phyloP scores from a whole-genome alignment of 2,329 filamentous ascomycete genomes.

The Penicillium nordicum region DNA sequence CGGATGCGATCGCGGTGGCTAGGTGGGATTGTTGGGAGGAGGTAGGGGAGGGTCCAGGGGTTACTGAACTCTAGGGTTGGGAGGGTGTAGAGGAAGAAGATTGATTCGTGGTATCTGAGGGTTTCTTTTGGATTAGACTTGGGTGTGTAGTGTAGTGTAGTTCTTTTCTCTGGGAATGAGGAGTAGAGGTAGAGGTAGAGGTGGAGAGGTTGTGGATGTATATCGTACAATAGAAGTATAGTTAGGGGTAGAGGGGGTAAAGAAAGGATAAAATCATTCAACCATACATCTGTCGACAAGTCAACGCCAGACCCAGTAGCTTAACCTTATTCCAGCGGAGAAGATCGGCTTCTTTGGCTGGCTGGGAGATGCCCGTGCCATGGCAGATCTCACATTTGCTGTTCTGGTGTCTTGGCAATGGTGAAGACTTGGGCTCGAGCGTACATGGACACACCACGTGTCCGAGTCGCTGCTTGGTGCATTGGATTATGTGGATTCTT shows the following conservation, averaged over 20 bases:
- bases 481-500: constrained; percentile 38
- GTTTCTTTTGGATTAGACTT: not conserved
- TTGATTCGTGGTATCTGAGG: constrained; percentile 35
- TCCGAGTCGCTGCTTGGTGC: constrained; percentile 29
- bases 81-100: constrained; percentile 34
- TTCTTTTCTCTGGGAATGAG: not conserved
- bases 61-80: constrained; percentile 41
- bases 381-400: constrained; percentile 34
- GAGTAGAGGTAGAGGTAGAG: not conserved
- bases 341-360: constrained; percentile 22
- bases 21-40: constrained; percentile 33
- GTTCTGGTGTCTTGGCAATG: not conserved
- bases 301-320: constrained; percentile 31
- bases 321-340: not conserved
- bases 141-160: no score
- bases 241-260: not conserved
- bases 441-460: constrained; percentile 30
- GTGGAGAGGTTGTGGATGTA: not conserved
- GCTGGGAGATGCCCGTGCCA: constrained; percentile 28
- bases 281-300: constrained; percentile 38
- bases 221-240: not conserved
- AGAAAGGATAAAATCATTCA: not conserved
- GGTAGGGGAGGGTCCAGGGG: constrained; percentile 40
- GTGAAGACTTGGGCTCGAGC: not conserved
- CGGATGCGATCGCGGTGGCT: constrained; percentile 32